These are phyloP conservation scores for Nemania sp. DNA, from an alignment of 2,329 filamentous ascomycete species.

Conservation along the genomic window DNA sequence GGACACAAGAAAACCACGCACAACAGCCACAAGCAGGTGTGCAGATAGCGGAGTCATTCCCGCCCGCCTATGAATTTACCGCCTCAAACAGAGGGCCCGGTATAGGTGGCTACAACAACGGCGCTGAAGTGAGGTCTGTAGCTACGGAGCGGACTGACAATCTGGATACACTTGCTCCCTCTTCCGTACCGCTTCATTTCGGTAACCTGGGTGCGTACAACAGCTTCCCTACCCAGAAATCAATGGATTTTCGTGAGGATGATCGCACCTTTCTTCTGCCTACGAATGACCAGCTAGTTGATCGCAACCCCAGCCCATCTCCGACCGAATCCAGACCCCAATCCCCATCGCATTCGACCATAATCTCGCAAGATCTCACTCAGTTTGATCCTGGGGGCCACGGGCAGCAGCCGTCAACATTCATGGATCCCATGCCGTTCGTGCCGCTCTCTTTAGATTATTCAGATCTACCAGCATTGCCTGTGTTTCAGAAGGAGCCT, in stretches of 20 bases:
- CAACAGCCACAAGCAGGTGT: background rate
- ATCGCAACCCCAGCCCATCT: background rate
- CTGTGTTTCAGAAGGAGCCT: background rate
- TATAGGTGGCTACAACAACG: background rate
- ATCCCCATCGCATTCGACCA: constrained; percentile 6
- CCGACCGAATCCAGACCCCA: background rate
- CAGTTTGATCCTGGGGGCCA: constrained; percentile 8
- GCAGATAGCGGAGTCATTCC: background rate
- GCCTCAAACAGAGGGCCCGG: background rate
- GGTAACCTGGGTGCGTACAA: constrained; percentile 20
- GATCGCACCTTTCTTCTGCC: constrained; percentile 11
- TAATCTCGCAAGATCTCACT: constrained; percentile 11
- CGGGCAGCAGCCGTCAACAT: constrained; percentile 3
- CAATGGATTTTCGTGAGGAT: background rate
- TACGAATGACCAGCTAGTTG: constrained; percentile 9
- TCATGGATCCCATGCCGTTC: constrained; percentile 20
- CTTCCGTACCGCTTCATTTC: constrained; percentile 15
- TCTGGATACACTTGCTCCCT: background rate
- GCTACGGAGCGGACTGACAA: background rate
- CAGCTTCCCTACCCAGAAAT: background rate
- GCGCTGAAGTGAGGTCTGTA: background rate
- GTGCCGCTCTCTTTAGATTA: constrained; percentile 11
- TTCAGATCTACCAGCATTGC: constrained; percentile 6
- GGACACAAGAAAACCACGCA: constrained; percentile 1
- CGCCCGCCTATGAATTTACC: background rate